Percentiles rank a stretch among this genome's conserved stretches.
Evolutionary conservation across 106 monocot genomes (phyloP).

Genomic region (Amphibolis antarctica): DNA sequence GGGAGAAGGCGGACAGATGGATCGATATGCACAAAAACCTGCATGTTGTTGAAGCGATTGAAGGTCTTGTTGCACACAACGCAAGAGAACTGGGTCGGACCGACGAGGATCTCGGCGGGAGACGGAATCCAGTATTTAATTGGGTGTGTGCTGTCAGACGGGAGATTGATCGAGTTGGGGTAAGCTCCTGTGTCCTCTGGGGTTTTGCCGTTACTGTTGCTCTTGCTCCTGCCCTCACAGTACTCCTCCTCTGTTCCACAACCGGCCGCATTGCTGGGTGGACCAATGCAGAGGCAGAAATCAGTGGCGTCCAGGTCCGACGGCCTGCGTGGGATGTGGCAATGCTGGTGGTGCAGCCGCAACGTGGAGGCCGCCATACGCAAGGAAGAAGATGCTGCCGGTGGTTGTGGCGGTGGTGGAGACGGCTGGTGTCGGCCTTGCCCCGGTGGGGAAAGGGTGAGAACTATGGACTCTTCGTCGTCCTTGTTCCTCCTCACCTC

Average conservation of each 20-base stretch:
- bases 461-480: slow-evolving; percentile 12
- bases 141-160: not conserved
- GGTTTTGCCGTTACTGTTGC: not conserved
- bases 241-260: not conserved
- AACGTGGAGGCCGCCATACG: not conserved
- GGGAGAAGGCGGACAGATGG: not conserved
- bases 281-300: slow-evolving; percentile 50
- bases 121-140: slow-evolving; percentile 75
- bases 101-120: slow-evolving; percentile 71
- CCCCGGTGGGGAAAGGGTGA: slow-evolving; percentile 20
- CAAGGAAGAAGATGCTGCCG: not conserved
- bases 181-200: not conserved
- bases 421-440: slow-evolving; percentile 1
- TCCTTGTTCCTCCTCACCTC: not conserved
- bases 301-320: slow-evolving; percentile 13
- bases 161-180: not conserved
- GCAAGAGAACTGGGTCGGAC: slow-evolving; percentile 85
- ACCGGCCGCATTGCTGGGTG: slow-evolving; percentile 4
- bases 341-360: not conserved
- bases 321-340: not conserved
- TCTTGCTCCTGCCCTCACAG: not conserved
- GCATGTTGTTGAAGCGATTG: slow-evolving; percentile 94
- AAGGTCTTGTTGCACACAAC: slow-evolving; percentile 71
- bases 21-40: no score
- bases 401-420: not conserved